Base-by-base conservation (phyloP, 306 rosid genomes). In the Luffa acutangula region DNA sequence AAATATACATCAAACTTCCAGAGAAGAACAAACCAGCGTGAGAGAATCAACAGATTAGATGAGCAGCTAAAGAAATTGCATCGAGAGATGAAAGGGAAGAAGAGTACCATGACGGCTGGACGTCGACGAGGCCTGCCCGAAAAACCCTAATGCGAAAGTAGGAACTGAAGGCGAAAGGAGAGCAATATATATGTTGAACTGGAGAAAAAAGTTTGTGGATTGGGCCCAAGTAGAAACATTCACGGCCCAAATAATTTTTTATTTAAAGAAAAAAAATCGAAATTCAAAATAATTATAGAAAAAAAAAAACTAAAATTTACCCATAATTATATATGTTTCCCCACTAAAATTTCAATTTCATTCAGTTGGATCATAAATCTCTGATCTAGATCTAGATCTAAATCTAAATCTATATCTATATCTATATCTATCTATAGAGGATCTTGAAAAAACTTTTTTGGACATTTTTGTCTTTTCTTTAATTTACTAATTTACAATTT, bases 101-200 rank as follows among this genome's bases (percentile, higher is more conserved):
- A 48, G 45, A 12, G 13, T 72, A 72, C 77, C 77, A 72, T 72
- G 57, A 15, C 77, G 10, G 58, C 77, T 25, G n/a, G 41, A 45
- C 77, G 77, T 46, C 58, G 39, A 12, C 75, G 53, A 45, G 57
- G 11, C 41, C 77, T 13, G 36, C 77, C 4, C 18, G 6, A 48
- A 14, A 67, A 72, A 72, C 77, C 77, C 77, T 72, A 72, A 46
- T 42, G 75, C 18, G 37, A 42, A 43, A 69, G 49, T 42, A 41
- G 36, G 9, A 69, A 42, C 9, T 10, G 53, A 18, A 0, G 41
- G 21, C 12, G 21, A 25, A 72, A 4, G 18, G 75, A 42, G 17
- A 4, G 4, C 2, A 20, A 69, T 69, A 69, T 42, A n/a, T 67
- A 41, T 41, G 51, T 41, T 67, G 14, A 9, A 67, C 33, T 41